Base-by-base conservation (phyloP, 495 filamentous ascomycete genomes). In the Trichoderma parareesei region DNA sequence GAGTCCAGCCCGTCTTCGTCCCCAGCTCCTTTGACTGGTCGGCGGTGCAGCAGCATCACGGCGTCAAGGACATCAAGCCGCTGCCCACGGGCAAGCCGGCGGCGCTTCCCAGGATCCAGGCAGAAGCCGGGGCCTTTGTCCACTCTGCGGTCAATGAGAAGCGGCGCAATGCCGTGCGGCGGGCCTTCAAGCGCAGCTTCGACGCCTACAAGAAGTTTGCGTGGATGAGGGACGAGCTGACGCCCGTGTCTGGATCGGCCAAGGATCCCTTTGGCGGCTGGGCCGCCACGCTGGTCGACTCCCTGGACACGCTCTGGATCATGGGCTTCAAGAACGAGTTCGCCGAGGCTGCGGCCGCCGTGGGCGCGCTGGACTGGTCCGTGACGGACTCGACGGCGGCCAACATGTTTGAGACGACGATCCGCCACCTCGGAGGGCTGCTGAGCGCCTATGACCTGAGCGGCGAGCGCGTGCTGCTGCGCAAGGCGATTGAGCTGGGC, bases 241-340 rank as follows among this genome's bases (percentile, higher is more conserved):
- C 79, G 33, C 91, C 91, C 5, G 69, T 88, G 8, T 82, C 77
- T 38, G 85, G 82, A 8, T 70, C 71, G 18, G 79, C 73, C 37
- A 77, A 77, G 2, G 75, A 91, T 70, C 84, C 88, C 0, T 94
- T 93, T 71, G 88, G 85, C 68, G 88, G 87, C 18, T 94, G 90
- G 91, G 89, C 84, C 13, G 91, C 90, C 7, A 93, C 91, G 0
- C 71, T 95, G 65, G 87, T 95, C 5, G 91, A 95, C 74, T 72
- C 84, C 6, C 77, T 95, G 60, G 91, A 95, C 71, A 89, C 88
- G 0, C 74, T 95, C 4, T 94, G 88, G 88, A 91, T 95, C 60
- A 92, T 93, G 90, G 89, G 79, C 35, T 67, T 93, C 68, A 82
- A 86, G 71, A 78, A 88, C 14, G 90, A 93, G 44, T 94, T 94